phyloP scores from a whole-genome alignment of 805 yeast species.

The Sporopachydermia quercuum region DNA sequence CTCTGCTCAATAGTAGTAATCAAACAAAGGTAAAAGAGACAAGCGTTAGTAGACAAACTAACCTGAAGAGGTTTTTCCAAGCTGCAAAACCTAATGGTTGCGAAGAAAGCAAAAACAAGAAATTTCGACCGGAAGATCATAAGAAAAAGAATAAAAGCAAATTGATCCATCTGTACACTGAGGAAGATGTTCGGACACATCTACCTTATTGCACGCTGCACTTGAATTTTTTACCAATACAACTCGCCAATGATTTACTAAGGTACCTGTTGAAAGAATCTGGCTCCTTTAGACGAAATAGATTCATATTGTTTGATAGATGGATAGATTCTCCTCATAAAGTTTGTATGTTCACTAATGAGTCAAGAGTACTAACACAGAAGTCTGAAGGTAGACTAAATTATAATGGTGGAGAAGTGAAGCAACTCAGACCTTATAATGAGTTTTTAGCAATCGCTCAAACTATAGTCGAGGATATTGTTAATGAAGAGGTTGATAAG shows the following conservation, averaged over 20 bases:
- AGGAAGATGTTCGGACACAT: slow-evolving; percentile 33
- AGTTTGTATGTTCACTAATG: slow-evolving; percentile 23
- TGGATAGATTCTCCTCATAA: slow-evolving; percentile 44
- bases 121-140: slow-evolving; percentile 7
- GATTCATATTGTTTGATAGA: slow-evolving; percentile 51
- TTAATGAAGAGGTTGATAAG: slow-evolving; percentile 22
- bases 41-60: neutral
- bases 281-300: slow-evolving; percentile 23
- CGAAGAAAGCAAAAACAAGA: slow-evolving; percentile 9
- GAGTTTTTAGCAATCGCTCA: slow-evolving; percentile 27
- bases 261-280: slow-evolving; percentile 26
- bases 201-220: slow-evolving; percentile 38
- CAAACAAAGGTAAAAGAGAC: neutral
- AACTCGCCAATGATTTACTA: slow-evolving; percentile 31
- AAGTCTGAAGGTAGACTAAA: slow-evolving; percentile 10
- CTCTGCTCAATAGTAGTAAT: slow-evolving; percentile 17
- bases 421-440: slow-evolving; percentile 21
- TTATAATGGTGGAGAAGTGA: slow-evolving; percentile 26
- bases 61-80: slow-evolving; percentile 6
- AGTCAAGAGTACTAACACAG: slow-evolving; percentile 9
- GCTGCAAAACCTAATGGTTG: slow-evolving; percentile 4
- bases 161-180: slow-evolving; percentile 30
- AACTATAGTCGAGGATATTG: slow-evolving; percentile 22
- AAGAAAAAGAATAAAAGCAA: slow-evolving; percentile 9
- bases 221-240: slow-evolving; percentile 35